phyloP scores from a whole-genome alignment of 176 grass and related monocot species.

The Dactylis glomerata region DNA sequence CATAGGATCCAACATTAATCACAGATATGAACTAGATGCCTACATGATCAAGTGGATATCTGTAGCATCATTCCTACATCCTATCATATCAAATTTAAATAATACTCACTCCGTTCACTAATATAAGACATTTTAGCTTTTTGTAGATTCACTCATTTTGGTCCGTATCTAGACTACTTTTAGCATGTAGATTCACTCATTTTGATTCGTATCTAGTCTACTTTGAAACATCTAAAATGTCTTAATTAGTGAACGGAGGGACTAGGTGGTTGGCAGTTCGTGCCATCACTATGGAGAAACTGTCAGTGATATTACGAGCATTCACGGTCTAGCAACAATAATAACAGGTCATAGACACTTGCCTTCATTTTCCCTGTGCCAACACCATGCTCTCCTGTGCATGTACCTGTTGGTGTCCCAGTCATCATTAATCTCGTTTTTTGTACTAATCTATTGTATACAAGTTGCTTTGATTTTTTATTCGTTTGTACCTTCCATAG shows the following conservation, averaged over 20 bases:
- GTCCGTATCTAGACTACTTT: too few species aligned
- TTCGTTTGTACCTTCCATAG: conserved; percentile 72
- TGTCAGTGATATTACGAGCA: neutral
- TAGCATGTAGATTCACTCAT: too few species aligned
- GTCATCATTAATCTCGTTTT: neutral
- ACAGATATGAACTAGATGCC: neutral
- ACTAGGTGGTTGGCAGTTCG: neutral
- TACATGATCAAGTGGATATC: neutral
- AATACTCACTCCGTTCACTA: too few species aligned
- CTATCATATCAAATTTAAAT: neutral
- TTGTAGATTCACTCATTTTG: too few species aligned
- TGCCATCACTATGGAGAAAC: neutral
- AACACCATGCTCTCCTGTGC: conserved; percentile 97
- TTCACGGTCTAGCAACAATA: neutral
- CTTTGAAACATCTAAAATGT: too few species aligned
- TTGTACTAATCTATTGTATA: neutral
- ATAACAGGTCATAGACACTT: conserved; percentile 21
- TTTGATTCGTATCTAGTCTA: too few species aligned
- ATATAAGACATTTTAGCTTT: too few species aligned
- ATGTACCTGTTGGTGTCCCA: conserved; percentile 59
- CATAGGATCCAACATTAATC: neutral
- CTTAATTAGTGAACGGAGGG: too few species aligned
- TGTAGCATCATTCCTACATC: neutral
- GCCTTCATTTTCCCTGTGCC: conserved; percentile 99
- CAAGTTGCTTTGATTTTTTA: neutral